Conservation (phyloP, 2,329 filamentous ascomycete genomes). For the Dactylellina sp. region DNA sequence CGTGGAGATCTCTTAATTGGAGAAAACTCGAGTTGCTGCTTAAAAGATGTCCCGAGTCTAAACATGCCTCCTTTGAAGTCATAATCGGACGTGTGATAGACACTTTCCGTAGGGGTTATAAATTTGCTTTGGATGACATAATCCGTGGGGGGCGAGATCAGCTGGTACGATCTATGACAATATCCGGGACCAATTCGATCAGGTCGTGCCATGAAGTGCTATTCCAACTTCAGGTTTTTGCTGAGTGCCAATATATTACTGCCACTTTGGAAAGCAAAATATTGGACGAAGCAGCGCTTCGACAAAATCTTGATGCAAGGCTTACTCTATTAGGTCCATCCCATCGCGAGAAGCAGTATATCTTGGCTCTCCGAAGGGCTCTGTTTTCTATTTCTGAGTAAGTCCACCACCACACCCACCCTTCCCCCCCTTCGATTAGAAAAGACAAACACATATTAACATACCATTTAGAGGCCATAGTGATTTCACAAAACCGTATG, state of each 20-base stretch:
- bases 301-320: conserved; percentile 74
- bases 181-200: conserved; percentile 81
- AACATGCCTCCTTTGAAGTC: conserved; percentile 80
- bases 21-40: conserved; percentile 70
- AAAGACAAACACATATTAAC: background rate
- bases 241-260: conserved; percentile 76
- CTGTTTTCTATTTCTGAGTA: conserved; percentile 83
- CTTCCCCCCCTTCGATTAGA: conserved; percentile 47
- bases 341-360: conserved; percentile 90
- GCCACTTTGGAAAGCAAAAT: conserved; percentile 7
- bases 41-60: conserved; percentile 65
- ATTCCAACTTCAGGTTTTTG: conserved; percentile 85
- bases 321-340: conserved; percentile 90
- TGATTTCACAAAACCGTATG: conserved; percentile 76
- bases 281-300: conserved; percentile 53
- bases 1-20: conserved; percentile 90
- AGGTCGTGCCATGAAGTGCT: conserved; percentile 86
- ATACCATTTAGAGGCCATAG: conserved; percentile 58
- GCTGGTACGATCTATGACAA: conserved; percentile 79
- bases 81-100: conserved; percentile 77
- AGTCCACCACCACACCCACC: too few relatives aligned
- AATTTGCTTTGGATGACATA: conserved; percentile 68
- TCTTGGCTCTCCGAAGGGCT: conserved; percentile 85
- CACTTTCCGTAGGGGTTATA: conserved; percentile 70
- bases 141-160: conserved; percentile 76